phyloP scores from a whole-genome alignment of 1,284 basidiomycete species.

The Boletellus deceptivus region DNA sequence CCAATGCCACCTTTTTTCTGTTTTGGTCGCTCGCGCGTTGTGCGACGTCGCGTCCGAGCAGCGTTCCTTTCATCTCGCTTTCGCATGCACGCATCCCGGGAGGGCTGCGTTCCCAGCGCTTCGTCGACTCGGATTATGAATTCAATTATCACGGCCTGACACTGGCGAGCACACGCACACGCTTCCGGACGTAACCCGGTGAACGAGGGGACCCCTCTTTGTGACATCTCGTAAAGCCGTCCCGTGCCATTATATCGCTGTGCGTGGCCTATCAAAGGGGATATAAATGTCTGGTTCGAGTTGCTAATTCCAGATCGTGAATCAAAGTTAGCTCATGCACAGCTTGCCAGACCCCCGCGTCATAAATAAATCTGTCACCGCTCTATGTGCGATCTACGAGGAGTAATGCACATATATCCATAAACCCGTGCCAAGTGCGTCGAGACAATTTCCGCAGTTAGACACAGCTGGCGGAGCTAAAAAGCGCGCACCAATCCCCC shows the following conservation, averaged over 20 bases:
- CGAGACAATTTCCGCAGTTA: conserved; percentile 31
- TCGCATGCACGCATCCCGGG: conserved; percentile 9
- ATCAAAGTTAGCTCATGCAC: conserved; percentile 28
- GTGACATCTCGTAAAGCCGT: conserved; percentile 20
- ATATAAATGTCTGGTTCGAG: conserved; percentile 8
- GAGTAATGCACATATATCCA: conserved; percentile 8
- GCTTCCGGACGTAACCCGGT: conserved; percentile 18
- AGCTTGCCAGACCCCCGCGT: conserved; percentile 10
- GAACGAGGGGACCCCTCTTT: conserved; percentile 1
- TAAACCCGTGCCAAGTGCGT: conserved; percentile 17
- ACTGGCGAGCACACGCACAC: conserved; percentile 2
- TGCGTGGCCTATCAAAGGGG: conserved; percentile 6
- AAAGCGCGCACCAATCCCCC: conserved; percentile 6
- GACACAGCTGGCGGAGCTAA: conserved; percentile 10
- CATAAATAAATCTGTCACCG: background rate
- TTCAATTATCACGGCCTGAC: conserved; percentile 4
- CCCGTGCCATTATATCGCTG: background rate
- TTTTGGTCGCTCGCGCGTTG: background rate
- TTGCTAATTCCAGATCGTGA: conserved; percentile 21
- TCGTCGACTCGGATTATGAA: conserved; percentile 1
- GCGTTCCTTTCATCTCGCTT: conserved; percentile 3
- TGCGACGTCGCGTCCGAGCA: conserved; percentile 3
- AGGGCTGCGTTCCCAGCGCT: conserved; percentile 2
- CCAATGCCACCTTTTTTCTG: conserved; percentile 5
- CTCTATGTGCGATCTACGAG: conserved; percentile 16